These are phyloP conservation scores for Musa schizocarpa DNA, from an alignment of 176 grass and related monocot genomes.

Conservation along the genomic window DNA sequence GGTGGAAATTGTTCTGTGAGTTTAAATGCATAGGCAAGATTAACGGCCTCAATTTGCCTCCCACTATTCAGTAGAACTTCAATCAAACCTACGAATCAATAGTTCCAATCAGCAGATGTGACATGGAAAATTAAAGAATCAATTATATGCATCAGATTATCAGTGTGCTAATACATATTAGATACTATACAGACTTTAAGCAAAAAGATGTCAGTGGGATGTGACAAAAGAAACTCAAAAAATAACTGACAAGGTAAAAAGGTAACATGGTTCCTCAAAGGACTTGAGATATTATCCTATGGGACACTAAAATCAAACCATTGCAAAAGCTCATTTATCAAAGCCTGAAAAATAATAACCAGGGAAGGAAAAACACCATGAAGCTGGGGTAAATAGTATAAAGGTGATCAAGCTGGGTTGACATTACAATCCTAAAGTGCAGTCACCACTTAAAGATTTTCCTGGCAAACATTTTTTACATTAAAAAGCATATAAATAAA, in stretches of 20 bases:
- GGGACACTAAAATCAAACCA: background rate
- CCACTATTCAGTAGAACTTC: conserved; percentile 57
- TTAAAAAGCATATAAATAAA: no score
- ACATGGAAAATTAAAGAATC: background rate
- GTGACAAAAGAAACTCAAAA: background rate
- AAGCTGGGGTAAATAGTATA: no score
- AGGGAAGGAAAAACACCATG: no score
- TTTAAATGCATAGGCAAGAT: conserved; percentile 68
- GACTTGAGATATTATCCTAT: background rate
- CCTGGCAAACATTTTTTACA: no score
- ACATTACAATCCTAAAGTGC: no score
- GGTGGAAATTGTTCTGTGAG: conserved; percentile 62
- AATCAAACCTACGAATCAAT: conserved; percentile 48
- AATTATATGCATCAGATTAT: background rate
- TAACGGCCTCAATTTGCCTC: conserved; percentile 77
- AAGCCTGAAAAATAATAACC: background rate
- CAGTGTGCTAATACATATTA: background rate
- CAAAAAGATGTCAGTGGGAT: background rate
- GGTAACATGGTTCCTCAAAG: background rate
- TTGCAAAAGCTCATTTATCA: background rate
- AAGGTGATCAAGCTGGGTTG: no score
- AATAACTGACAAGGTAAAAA: background rate
- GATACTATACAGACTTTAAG: background rate
- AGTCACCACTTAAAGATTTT: no score
- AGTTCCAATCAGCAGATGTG: background rate